These are phyloP conservation scores for Cardamine chenopodiifolia DNA, from an alignment of 345 rosid species.

Conservation along the genomic window DNA sequence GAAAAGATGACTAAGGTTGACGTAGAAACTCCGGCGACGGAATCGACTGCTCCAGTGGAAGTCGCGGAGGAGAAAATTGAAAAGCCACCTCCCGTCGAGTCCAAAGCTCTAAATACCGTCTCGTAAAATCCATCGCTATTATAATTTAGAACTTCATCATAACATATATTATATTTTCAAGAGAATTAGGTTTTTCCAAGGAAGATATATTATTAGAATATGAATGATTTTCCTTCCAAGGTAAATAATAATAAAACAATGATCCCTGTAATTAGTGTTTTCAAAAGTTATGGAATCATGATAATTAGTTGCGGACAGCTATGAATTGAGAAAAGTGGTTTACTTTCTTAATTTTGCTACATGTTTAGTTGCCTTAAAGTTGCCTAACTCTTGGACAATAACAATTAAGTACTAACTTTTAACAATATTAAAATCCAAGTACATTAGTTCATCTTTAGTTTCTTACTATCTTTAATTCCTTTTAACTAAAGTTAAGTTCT, in stretches of 20 bases:
- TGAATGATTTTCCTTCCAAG: background rate
- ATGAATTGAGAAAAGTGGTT: conserved; percentile 14
- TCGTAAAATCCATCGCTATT: background rate
- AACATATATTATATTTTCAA: background rate
- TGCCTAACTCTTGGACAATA: conserved; percentile 19
- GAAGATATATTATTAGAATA: background rate
- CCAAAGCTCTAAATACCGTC: conserved; percentile 53
- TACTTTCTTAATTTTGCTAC: conserved; percentile 27
- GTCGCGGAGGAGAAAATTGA: conserved; percentile 48
- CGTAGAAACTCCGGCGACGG: conserved; percentile 41
- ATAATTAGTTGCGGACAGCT: conserved; percentile 39
- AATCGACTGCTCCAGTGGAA: conserved; percentile 36
- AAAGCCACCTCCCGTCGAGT: conserved; percentile 49
- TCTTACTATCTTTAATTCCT: background rate
- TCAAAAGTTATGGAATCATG: conserved; percentile 29
- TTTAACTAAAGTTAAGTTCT: conserved; percentile 1
- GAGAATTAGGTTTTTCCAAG: conserved; percentile 10
- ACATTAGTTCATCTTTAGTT: background rate
- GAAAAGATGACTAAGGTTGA: conserved; percentile 42
- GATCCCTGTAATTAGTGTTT: conserved; percentile 14
- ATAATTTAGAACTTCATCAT: background rate
- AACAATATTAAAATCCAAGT: background rate
- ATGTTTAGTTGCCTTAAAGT: conserved; percentile 7
- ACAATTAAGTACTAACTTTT: conserved; percentile 13
- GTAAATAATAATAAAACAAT: background rate